Percentiles rank a stretch among this genome's conserved stretches.
These are phyloP conservation scores for Malassezia nana DNA, from an alignment of 1,284 basidiomycete genomes.

Conservation along the genomic window DNA sequence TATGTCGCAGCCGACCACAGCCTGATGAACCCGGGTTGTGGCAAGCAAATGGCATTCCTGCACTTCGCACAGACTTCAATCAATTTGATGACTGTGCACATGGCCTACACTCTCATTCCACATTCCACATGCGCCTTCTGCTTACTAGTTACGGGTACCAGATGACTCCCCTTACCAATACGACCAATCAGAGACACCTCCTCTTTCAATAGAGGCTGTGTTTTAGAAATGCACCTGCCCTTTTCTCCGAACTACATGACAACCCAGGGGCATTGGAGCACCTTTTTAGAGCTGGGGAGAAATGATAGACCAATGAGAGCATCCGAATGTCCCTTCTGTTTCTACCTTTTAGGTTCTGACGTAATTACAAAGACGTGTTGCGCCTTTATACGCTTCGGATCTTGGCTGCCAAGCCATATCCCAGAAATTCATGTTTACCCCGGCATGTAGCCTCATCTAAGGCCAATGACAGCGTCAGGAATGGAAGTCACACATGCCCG, in stretches of 20 bases:
- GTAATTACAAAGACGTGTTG: neutral
- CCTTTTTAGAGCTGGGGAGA: neutral
- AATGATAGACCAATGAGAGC: neutral
- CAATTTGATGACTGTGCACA: too few species aligned
- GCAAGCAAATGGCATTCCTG: neutral
- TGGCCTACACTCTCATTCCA: too few species aligned
- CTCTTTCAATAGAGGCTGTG: neutral
- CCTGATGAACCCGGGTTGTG: neutral
- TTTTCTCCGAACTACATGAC: neutral
- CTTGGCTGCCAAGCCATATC: neutral
- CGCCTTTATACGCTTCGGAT: too few species aligned
- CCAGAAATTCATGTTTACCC: neutral
- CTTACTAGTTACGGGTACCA: neutral
- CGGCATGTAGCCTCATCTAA: neutral
- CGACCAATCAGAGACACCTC: neutral
- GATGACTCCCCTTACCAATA: neutral
- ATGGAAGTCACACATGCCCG: neutral
- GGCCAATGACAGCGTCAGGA: neutral
- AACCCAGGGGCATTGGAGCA: neutral
- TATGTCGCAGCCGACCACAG: neutral
- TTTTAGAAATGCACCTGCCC: neutral
- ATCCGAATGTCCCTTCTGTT: too few species aligned
- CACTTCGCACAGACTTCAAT: slow-evolving; percentile 1
- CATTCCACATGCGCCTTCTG: neutral
- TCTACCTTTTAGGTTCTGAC: neutral